Evolutionary conservation across 768 basidiomycete genomes (phyloP).

Genomic region (Cubamyces lactineus): DNA sequence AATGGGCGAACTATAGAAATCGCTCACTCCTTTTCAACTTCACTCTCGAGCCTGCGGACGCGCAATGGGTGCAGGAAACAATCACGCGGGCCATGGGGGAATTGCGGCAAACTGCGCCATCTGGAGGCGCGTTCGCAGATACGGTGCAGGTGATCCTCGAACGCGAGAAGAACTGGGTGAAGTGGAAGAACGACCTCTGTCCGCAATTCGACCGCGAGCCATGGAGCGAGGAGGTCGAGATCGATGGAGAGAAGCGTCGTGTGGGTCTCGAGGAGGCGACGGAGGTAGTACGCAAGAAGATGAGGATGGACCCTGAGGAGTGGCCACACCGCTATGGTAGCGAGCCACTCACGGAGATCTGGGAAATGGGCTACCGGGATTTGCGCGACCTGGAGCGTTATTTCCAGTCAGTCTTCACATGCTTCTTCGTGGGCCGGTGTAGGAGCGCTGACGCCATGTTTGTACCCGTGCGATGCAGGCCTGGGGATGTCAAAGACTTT

Average conservation of each 20-base stretch:
- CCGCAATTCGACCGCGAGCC: slow-evolving; percentile 77
- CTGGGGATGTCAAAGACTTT: slow-evolving; percentile 76
- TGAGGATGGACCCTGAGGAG: slow-evolving; percentile 59
- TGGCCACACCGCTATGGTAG: slow-evolving; percentile 73
- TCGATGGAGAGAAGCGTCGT: slow-evolving; percentile 39
- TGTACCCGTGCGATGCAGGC: slow-evolving; percentile 40
- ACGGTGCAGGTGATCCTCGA: slow-evolving; percentile 73
- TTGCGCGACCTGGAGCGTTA: slow-evolving; percentile 63
- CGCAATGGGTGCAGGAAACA: slow-evolving; percentile 78
- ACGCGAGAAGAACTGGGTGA: slow-evolving; percentile 88
- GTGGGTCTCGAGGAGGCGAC: slow-evolving; percentile 69
- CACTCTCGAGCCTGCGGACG: slow-evolving; percentile 65
- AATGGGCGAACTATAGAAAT: slow-evolving; percentile 66
- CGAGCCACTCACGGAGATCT: slow-evolving; percentile 75
- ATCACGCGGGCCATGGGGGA: slow-evolving; percentile 56
- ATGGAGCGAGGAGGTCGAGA: slow-evolving; percentile 54
- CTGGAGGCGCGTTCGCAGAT: slow-evolving; percentile 75
- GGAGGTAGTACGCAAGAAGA: slow-evolving; percentile 48
- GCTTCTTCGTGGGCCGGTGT: neutral
- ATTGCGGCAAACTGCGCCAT: slow-evolving; percentile 75
- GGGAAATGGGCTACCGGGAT: slow-evolving; percentile 79
- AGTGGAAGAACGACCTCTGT: slow-evolving; percentile 87
- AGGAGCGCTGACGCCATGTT: slow-evolving; percentile 3
- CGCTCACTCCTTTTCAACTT: slow-evolving; percentile 86
- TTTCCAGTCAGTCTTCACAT: slow-evolving; percentile 55